phyloP scores from a whole-genome alignment of 148 eudicot genomes.

The Amaranthus hypochondriacus region DNA sequence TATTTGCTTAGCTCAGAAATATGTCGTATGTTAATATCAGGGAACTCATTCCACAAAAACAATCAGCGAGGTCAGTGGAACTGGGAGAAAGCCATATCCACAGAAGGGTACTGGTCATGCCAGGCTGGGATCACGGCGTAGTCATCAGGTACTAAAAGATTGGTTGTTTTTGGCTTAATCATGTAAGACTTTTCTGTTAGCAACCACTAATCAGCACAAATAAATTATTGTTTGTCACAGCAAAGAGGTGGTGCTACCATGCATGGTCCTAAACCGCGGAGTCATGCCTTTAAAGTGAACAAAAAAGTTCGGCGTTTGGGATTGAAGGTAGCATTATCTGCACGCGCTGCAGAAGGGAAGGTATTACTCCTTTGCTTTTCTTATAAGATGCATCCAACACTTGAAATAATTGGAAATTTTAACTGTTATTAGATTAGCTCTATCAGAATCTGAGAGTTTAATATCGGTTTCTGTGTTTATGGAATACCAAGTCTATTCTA shows the following conservation, averaged over 20 bases:
- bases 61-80: conserved; percentile 95
- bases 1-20: not conserved
- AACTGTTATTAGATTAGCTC: no score
- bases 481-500: no score
- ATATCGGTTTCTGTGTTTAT: no score
- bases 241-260: conserved; percentile 75
- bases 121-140: conserved; percentile 85
- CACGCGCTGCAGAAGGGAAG: conserved; percentile 99
- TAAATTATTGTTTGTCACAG: conserved; percentile 34
- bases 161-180: not conserved
- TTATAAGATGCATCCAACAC: not conserved
- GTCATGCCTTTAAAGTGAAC: conserved; percentile 86
- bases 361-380: conserved; percentile 21
- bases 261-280: conserved; percentile 96
- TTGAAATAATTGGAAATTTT: no score
- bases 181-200: conserved; percentile 4
- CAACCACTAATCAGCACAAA: conserved; percentile 1
- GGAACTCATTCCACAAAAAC: conserved; percentile 98
- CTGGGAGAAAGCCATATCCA: conserved; percentile 81
- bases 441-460: no score
- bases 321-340: conserved; percentile 81
- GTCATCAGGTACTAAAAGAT: conserved; percentile 55
- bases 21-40: conserved; percentile 33
- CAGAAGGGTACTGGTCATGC: conserved; percentile 92
- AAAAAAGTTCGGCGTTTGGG: conserved; percentile 93